Conservation (phyloP, 331 rosid genomes). For the Rosa hybrid region DNA sequence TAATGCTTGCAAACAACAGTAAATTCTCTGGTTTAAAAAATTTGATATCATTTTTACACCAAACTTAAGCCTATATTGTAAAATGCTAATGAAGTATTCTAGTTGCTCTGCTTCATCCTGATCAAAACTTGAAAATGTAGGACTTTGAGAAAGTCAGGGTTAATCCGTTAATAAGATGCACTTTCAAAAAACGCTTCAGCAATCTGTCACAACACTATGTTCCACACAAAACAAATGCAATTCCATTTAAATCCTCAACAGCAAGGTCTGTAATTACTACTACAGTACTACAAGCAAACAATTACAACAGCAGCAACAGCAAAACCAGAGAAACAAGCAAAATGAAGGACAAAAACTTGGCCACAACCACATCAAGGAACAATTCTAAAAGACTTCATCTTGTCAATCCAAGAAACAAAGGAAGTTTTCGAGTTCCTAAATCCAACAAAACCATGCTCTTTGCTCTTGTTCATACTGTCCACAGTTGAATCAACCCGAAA, state of each 20-base stretch:
- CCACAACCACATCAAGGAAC: constrained; percentile 26
- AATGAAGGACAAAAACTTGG: constrained; percentile 1
- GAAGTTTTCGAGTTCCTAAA: constrained; percentile 26
- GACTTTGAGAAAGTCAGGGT: neutral
- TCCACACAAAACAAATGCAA: neutral
- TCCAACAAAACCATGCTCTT: constrained; percentile 30
- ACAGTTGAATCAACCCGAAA: neutral
- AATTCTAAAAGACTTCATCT: constrained; percentile 19
- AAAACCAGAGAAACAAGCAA: neutral
- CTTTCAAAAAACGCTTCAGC: neutral
- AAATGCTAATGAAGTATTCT: neutral
- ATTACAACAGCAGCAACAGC: neutral
- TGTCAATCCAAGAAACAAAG: constrained; percentile 27
- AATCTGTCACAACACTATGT: too few relatives aligned
- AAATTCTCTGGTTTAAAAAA: too few relatives aligned
- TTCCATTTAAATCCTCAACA: neutral
- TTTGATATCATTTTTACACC: too few relatives aligned
- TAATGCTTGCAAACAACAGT: too few relatives aligned
- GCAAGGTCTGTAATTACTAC: neutral
- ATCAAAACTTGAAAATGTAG: neutral
- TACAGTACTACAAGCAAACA: neutral
- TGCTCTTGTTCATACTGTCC: constrained; percentile 37
- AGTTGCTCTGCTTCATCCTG: neutral
- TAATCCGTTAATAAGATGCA: neutral
- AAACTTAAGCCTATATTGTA: neutral